Evolutionary conservation across 352 stramenopile genomes (phyloP), one percentile per base, ranked within the genome.

Genomic region (Pythium aristosporum): DNA sequence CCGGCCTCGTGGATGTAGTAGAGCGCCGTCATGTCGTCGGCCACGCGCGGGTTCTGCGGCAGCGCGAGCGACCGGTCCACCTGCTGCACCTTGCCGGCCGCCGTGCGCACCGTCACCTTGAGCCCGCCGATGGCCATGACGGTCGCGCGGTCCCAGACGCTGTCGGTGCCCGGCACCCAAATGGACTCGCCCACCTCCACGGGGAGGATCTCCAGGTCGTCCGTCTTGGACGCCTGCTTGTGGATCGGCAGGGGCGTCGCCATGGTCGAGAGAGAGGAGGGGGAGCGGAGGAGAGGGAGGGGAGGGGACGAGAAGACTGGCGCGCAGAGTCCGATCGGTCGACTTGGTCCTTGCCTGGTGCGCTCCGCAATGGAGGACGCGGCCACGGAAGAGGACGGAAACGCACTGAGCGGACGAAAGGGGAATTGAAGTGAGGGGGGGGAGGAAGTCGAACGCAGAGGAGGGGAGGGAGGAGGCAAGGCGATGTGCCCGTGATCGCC

Each of bases 1-100:
- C 92, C 89, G 1, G 96, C 82, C 61, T 98, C 92, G 81, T 98
- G 91, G 66, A 98, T 96, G 73, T 98, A 91, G 61, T 94, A 92
- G 8, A 99, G 82, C 69, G 96, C 89, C 18, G 92, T 98, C 91
- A 99, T 98, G 65, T 98, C 91, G 72, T 94, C 85, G 5, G 81
- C 82, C 66, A 94, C 85, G 63, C 87, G 87, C 41, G 87, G 87
- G 68, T 96, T 96, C 49, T 75, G 72, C 43, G 87, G 87, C 48
- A 93, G 67, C 36, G 85, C 80, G 37, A 90, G 74, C 5, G 72
- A 66, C 48, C 87, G 87, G 61, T 96, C 85, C 23, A 96, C 87
- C 59, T 94, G 87, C 74, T 92, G 82, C 51, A 96, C 85, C 67
- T 94, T 96, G 50, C 87, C 85, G 36, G 83, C 82, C 47, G 83